Base-by-base conservation (phyloP, 495 filamentous ascomycete species). In the Penicillium arizonense region DNA sequence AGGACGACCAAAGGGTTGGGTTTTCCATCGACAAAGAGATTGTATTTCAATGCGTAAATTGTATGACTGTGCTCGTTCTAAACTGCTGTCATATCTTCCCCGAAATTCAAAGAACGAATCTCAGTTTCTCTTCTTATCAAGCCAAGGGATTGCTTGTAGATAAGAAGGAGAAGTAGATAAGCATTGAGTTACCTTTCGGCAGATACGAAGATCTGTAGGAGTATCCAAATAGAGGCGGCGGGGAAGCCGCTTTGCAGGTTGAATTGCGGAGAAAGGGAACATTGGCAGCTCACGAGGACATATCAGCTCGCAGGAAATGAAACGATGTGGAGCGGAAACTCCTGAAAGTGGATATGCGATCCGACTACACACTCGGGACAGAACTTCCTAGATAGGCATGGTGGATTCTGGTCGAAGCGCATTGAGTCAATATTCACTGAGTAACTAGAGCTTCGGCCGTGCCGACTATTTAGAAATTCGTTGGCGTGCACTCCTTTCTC, bases 321-420 rank as follows among this genome's bases (percentile, higher is more conserved):
- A 0, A n/a, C 5, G 10, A 26, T 26, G 10, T n/a, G 13, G 3
- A 37, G 5, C 12, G 18, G 6, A 24, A 24, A 21, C 2, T 26
- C n/a, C 39, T 44, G 12, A 38, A 55, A 44, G 24, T 26, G 45
- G 52, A 49, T 7, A 55, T 38, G 14, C 21, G 45, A 44, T 50
- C 52, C 52, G 35, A 24, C 39, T 36, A 55, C 44, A 44, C 44
- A n/a, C 21, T 8, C 45, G 21, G 52, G 52, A 55, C 52, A 34
- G 14, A 33, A 5, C 41, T 55, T 44, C 52, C 39, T 20, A 38
- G 45, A 49, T 50, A 30, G 45, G 52, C 37, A 44, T 50, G 11
- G 39, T 36, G 30, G 26, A 24, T 47, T 20, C 34, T 6, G 4
- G 6, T 18, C 21, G 44, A 34, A 34, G 44, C 44, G 3, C 9